phyloP scores from a whole-genome alignment of 805 yeast genomes.

The Saturnispora dispora region DNA sequence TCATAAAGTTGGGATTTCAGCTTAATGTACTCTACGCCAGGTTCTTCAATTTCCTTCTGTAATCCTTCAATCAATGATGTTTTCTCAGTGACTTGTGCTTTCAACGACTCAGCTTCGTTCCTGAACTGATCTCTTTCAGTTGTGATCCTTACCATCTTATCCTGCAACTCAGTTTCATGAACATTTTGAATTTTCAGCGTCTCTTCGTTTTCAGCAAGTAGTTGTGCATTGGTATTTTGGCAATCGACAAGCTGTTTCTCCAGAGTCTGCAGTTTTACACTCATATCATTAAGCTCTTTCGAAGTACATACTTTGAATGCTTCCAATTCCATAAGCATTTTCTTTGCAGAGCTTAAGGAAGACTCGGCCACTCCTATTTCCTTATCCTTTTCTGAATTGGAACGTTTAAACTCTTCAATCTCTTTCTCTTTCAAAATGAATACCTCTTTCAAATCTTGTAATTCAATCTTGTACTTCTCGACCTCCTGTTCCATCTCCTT shows the following conservation, averaged over 20 bases:
- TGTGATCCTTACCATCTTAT: neutral
- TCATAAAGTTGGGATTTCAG: conserved; percentile 25
- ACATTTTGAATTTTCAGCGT: neutral
- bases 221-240: neutral
- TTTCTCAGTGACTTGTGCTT: conserved; percentile 8
- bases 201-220: neutral
- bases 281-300: neutral
- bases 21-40: conserved; percentile 18
- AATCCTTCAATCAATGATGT: neutral
- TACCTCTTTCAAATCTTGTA: neutral
- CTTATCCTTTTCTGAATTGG: neutral
- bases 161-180: neutral
- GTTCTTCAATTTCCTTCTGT: conserved; percentile 4
- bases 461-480: neutral
- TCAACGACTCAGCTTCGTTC: neutral
- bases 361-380: neutral
- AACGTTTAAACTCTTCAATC: neutral
- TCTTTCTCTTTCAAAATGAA: neutral
- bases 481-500: neutral
- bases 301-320: neutral
- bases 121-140: neutral
- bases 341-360: neutral
- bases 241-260: neutral
- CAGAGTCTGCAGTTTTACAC: neutral
- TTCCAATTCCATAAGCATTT: neutral